Conservation (phyloP, 1,139 yeast genomes). For the Magnusiomyces ingens region DNA sequence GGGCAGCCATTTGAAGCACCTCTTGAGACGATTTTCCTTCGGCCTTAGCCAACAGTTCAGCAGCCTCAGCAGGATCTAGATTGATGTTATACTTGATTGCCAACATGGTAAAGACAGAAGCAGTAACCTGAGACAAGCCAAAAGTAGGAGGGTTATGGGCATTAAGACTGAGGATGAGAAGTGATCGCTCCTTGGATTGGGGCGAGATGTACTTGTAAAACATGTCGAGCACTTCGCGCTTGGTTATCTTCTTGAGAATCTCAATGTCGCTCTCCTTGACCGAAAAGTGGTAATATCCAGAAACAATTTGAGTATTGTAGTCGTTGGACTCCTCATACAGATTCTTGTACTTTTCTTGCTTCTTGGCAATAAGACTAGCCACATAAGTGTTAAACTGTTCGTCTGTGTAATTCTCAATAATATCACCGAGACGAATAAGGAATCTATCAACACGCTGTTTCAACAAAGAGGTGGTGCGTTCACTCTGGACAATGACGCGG, state of each 20-base stretch:
- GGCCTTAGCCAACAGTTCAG: conserved; percentile 18
- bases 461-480: conserved; percentile 64
- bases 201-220: conserved; percentile 43
- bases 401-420: conserved; percentile 42
- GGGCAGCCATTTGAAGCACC: conserved; percentile 12
- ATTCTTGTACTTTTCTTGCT: conserved; percentile 67
- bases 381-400: conserved; percentile 66
- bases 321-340: conserved; percentile 65
- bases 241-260: conserved; percentile 46
- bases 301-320: conserved; percentile 59
- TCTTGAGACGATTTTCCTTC: conserved; percentile 14
- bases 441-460: conserved; percentile 72
- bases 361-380: conserved; percentile 56
- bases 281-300: conserved; percentile 73
- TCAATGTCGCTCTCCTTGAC: conserved; percentile 50
- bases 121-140: conserved; percentile 20
- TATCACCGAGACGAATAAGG: conserved; percentile 37
- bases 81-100: conserved; percentile 66
- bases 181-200: conserved; percentile 38
- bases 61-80: conserved; percentile 22
- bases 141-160: conserved; percentile 40
- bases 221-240: conserved; percentile 51
- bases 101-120: conserved; percentile 38
- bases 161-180: conserved; percentile 59
- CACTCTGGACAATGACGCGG: conserved; percentile 80